Conservation (phyloP, 2,329 filamentous ascomycete species). For the Ceratocystis colombiana region DNA sequence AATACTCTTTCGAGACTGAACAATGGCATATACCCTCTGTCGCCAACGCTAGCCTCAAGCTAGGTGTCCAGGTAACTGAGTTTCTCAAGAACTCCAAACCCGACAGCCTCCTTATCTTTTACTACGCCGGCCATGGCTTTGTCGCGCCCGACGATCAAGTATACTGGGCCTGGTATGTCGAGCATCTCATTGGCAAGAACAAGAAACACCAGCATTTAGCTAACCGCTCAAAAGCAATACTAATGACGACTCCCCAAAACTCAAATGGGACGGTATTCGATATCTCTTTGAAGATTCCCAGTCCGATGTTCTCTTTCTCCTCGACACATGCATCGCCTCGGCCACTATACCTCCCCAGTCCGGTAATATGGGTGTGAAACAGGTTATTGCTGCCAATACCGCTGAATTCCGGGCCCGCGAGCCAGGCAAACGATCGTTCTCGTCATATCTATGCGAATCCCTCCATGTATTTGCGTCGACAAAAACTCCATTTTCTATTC, state of each 20-base stretch:
- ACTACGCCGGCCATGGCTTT: constrained; percentile 54
- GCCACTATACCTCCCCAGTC: constrained; percentile 36
- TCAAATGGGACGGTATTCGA: constrained; percentile 55
- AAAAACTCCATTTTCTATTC: constrained; percentile 43
- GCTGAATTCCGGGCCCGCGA: constrained; percentile 38
- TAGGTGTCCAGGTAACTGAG: constrained; percentile 49
- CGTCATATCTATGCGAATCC: constrained; percentile 46
- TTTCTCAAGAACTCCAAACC: constrained; percentile 49
- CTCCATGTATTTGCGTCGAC: constrained; percentile 44
- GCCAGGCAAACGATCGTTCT: constrained; percentile 45
- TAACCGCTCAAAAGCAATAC: constrained; percentile 39
- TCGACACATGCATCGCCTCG: constrained; percentile 50
- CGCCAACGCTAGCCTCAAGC: constrained; percentile 50
- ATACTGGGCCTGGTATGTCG: constrained; percentile 55
- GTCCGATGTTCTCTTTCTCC: constrained; percentile 52
- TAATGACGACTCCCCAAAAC: constrained; percentile 47
- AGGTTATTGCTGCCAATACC: constrained; percentile 51
- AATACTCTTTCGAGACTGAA: constrained; percentile 52
- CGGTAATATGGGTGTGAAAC: constrained; percentile 49
- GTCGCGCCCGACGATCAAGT: constrained; percentile 50
- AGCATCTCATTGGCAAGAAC: background rate
- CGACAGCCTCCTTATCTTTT: constrained; percentile 53
- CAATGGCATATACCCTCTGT: constrained; percentile 52
- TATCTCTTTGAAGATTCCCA: constrained; percentile 53
- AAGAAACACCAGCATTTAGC: constrained; percentile 32